These are phyloP conservation scores for Chaetomium olivaceum DNA, from an alignment of 2,329 filamentous ascomycete genomes.

Conservation along the genomic window DNA sequence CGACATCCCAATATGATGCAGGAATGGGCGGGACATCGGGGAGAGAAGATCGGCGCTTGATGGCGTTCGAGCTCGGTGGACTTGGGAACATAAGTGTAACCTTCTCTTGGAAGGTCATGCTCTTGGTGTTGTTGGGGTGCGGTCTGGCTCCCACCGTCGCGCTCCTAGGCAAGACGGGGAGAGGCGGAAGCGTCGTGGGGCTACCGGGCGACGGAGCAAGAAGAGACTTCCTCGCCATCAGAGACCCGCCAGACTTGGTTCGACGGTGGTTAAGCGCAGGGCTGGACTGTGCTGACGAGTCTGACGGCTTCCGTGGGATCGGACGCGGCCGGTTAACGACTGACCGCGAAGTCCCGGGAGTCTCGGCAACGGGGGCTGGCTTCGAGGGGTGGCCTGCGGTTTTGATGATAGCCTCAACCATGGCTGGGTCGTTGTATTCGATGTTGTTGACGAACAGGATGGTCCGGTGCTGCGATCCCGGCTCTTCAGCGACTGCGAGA, in stretches of 20 bases:
- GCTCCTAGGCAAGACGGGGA: constrained; percentile 51
- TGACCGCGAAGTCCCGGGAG: constrained; percentile 36
- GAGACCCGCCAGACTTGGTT: constrained; percentile 52
- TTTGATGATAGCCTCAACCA: constrained; percentile 52
- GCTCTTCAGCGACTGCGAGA: constrained; percentile 37
- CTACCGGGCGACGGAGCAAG: constrained; percentile 47
- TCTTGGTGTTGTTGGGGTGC: constrained; percentile 55
- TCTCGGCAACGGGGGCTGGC: constrained; percentile 29
- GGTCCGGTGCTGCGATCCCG: constrained; percentile 44
- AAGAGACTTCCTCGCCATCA: constrained; percentile 48
- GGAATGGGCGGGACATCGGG: constrained; percentile 48
- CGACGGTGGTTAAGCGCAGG: constrained; percentile 45
- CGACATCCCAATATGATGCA: constrained; percentile 34
- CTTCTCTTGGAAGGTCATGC: constrained; percentile 61
- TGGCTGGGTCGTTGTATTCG: constrained; percentile 53
- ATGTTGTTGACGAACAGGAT: constrained; percentile 60
- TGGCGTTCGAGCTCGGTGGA: constrained; percentile 35
- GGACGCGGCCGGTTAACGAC: constrained; percentile 58
- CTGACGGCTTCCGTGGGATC: constrained; percentile 52
- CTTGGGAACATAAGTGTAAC: constrained; percentile 53
- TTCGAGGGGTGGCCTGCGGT: constrained; percentile 42
- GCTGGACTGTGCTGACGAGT: constrained; percentile 49
- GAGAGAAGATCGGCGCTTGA: constrained; percentile 44
- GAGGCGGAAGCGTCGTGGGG: constrained; percentile 52
- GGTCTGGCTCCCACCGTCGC: constrained; percentile 43